Evolutionary conservation across 805 yeast genomes (phyloP).

Genomic region (Candida silvicultrix): DNA sequence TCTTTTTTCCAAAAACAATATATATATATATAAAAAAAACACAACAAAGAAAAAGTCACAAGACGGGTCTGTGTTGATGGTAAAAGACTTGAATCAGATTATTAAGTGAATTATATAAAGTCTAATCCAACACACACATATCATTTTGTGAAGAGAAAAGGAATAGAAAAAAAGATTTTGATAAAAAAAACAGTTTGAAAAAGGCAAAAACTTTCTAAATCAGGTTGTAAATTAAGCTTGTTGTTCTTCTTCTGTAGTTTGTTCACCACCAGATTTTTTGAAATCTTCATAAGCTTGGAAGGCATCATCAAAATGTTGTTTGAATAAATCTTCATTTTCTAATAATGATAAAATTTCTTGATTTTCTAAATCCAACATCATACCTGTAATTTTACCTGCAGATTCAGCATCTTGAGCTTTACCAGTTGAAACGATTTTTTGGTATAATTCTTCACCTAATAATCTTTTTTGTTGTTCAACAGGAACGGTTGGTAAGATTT

Average conservation of each 20-base stretch:
- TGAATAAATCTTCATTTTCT: conserved; percentile 85
- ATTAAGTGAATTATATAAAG: too few species aligned
- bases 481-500: conserved; percentile 56
- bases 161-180: not conserved
- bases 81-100: too few species aligned
- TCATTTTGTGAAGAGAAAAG: too few species aligned
- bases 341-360: conserved; percentile 82
- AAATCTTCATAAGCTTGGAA: conserved; percentile 89
- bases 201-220: too few species aligned
- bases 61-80: too few species aligned
- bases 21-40: not conserved
- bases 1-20: not conserved
- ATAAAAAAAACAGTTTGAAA: too few species aligned
- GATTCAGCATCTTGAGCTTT: conserved; percentile 88
- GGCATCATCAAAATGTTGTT: conserved; percentile 91
- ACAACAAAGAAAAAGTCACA: not conserved
- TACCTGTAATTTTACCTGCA: conserved; percentile 98
- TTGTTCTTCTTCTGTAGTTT: conserved; percentile 3
- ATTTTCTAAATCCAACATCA: conserved; percentile 94
- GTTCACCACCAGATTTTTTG: conserved; percentile 43
- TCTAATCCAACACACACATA: too few species aligned
- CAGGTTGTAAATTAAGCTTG: conserved; percentile 5
- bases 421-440: conserved; percentile 80
- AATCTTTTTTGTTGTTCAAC: conserved; percentile 95
- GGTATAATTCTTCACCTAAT: conserved; percentile 95